Percentiles rank a stretch among this genome's conserved stretches.
phyloP scores from a whole-genome alignment of 2,329 filamentous ascomycete genomes.

The Nannizzia gypsea region DNA sequence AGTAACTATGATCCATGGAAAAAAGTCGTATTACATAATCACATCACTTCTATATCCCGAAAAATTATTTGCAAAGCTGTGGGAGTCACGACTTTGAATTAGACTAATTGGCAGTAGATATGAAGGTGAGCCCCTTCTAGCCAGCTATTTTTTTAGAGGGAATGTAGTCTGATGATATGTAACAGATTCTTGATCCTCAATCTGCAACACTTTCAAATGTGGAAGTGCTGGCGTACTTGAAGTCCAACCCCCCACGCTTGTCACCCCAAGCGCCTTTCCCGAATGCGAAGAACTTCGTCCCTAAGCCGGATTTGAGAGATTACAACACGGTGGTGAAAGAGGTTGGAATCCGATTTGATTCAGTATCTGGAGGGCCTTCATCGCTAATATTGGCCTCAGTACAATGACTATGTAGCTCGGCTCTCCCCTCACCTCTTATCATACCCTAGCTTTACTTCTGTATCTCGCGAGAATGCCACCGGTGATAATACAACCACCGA shows the following conservation, averaged over 20 bases:
- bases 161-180: background rate
- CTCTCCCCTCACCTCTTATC: conserved; percentile 30
- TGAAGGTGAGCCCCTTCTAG: background rate
- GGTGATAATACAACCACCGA: conserved; percentile 18
- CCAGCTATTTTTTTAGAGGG: background rate
- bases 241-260: conserved; percentile 31
- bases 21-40: background rate
- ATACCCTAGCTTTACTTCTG: conserved; percentile 24
- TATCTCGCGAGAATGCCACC: conserved; percentile 13
- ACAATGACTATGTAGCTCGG: conserved; percentile 32
- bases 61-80: background rate
- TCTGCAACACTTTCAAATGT: conserved; percentile 34
- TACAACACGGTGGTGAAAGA: conserved; percentile 38
- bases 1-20: background rate
- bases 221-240: conserved; percentile 34
- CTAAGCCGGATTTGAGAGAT: conserved; percentile 33
- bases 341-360: conserved; percentile 19
- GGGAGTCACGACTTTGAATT: background rate
- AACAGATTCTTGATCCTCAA: conserved; percentile 36
- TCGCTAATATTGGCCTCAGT: conserved; percentile 18
- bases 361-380: background rate
- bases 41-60: background rate
- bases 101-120: background rate
- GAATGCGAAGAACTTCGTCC: conserved; percentile 28
- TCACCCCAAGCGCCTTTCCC: conserved; percentile 28